Evolutionary conservation across 306 rosid genomes (phyloP), one percentile per base, ranked within the genome.

Genomic region (Fragaria iinumae): DNA sequence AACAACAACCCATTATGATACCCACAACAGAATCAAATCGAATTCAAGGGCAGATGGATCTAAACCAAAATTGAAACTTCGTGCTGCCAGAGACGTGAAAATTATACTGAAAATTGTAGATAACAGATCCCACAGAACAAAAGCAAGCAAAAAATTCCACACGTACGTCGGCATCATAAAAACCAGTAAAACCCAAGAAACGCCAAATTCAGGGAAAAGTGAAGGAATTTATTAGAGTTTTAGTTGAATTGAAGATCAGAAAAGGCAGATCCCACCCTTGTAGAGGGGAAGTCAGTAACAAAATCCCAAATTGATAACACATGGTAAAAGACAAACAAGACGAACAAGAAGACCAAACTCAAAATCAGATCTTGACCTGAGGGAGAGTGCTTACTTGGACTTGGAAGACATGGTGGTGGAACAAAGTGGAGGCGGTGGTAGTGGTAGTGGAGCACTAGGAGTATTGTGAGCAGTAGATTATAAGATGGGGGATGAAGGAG

Each of bases 341-440:
- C 27, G 27, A 27, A 27, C 27, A 27, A 27, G 27, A 27, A 27
- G 27, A 27, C 27, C 27, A 27, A 25, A 72, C 45, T 68, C 84
- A 76, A 85, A 57, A 79, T 71, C 90, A 88, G 96, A 94, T 90
- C 91, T 88, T 38, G 47, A 32, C 44, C 69, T 32, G 21, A 77
- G n/a, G 77, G 45, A 57, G 75, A 44, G 60, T 0, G 83, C 80
- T 77, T 74, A 94, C 98, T 88, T 90, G 74, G 97, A 82, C 86
- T 90, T 95, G 72, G 96, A 79, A 83, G 97, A 87, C 97, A 90
- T 95, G 86, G 85, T 38, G 82, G 74, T 38, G 48, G 77, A 16
- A 75, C 71, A 13, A 63, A 83, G 74, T 32, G 29, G 71, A 13
- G 83, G 78, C 21, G 4, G 71, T 59, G 73, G 69, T 44, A 64